phyloP scores from a whole-genome alignment of 345 rosid genomes.

The Eucalyptus decipiens region DNA sequence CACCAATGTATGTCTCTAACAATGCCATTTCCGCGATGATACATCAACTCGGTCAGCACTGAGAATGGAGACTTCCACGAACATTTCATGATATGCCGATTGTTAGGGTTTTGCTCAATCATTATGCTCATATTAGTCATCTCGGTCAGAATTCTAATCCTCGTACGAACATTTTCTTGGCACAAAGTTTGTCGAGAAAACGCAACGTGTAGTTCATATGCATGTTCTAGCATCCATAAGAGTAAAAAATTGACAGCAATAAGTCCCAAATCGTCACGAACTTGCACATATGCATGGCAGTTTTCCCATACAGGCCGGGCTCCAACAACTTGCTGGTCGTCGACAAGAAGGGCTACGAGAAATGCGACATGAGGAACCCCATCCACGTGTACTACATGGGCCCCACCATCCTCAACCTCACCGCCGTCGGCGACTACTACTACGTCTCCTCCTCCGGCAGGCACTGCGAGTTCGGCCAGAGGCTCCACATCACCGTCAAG shows the following conservation, averaged over 20 bases:
- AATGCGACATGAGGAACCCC: background rate
- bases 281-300: background rate
- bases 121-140: background rate
- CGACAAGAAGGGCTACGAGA: background rate
- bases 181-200: background rate
- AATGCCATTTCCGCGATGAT: background rate
- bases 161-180: background rate
- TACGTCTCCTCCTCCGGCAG: background rate
- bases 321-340: background rate
- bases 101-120: background rate
- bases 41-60: background rate
- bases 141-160: background rate
- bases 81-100: background rate
- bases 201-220: background rate
- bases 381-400: background rate
- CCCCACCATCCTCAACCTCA: background rate
- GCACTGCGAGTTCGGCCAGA: conserved; percentile 8
- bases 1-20: background rate
- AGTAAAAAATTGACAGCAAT: background rate
- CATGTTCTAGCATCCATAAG: background rate
- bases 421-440: background rate
- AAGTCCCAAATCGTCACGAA: background rate
- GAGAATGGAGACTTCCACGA: background rate
- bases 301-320: conserved; percentile 1
- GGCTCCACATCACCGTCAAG: conserved; percentile 3